A percentile compares a stretch with the other conserved stretches of the same genome.
phyloP scores from a whole-genome alignment of 257 asterid species.

The Capsicum chinense region DNA sequence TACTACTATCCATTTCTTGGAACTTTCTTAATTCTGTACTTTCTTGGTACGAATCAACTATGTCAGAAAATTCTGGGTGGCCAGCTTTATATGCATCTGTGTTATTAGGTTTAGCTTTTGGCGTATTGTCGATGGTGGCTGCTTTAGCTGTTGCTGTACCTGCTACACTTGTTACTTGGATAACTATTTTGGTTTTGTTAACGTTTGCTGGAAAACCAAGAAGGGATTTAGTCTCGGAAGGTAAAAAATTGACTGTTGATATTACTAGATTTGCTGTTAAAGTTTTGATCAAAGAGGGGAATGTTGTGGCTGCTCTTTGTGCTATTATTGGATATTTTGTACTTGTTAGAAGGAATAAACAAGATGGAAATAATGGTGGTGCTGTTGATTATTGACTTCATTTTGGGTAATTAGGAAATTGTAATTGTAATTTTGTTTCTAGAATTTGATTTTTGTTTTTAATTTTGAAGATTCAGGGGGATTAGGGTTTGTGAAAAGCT shows the following conservation, averaged over 20 bases:
- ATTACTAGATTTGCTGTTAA: slow-evolving; percentile 65
- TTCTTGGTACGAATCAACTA: slow-evolving; percentile 55
- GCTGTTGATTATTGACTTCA: slow-evolving; percentile 20
- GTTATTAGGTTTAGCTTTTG: slow-evolving; percentile 69
- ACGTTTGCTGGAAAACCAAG: slow-evolving; percentile 83
- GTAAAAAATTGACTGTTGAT: slow-evolving; percentile 83
- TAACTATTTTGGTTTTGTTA: slow-evolving; percentile 72
- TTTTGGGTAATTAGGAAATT: not conserved
- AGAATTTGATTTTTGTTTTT: not conserved
- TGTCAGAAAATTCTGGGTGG: slow-evolving; percentile 48
- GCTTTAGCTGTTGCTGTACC: slow-evolving; percentile 90
- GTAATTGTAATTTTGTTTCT: not conserved
- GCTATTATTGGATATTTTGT: slow-evolving; percentile 82
- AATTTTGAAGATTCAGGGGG: not conserved
- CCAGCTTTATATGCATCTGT: slow-evolving; percentile 74
- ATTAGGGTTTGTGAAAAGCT: not conserved
- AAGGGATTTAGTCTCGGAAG: slow-evolving; percentile 68
- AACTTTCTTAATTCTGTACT: slow-evolving; percentile 72
- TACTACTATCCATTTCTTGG: slow-evolving; percentile 75
- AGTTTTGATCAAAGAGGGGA: slow-evolving; percentile 86
- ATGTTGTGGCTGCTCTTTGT: slow-evolving; percentile 79
- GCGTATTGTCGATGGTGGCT: slow-evolving; percentile 78
- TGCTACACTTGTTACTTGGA: slow-evolving; percentile 90
- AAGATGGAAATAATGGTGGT: slow-evolving; percentile 21
- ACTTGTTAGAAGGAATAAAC: slow-evolving; percentile 44